A percentile compares a stretch with the other conserved stretches of the same genome.
phyloP scores from a whole-genome alignment of 2,329 filamentous ascomycete species.

The Saccharata proteae region DNA sequence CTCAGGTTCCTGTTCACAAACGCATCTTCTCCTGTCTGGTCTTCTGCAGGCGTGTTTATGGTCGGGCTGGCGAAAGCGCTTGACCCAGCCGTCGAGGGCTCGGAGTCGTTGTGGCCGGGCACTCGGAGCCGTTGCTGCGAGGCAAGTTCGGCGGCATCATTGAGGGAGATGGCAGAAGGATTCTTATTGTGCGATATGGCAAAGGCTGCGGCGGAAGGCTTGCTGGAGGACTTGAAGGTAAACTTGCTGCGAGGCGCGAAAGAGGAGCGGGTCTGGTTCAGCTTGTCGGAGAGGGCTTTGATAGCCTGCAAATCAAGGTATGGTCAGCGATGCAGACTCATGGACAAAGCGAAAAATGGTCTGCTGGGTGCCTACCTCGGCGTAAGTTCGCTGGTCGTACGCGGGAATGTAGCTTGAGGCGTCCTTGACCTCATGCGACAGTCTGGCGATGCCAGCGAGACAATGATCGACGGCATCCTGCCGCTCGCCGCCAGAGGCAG shows the following conservation, averaged over 20 bases:
- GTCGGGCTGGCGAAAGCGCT: constrained; percentile 5
- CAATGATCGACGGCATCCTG: constrained; percentile 72
- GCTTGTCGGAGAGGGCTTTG: constrained; percentile 66
- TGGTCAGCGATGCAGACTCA: constrained; percentile 11
- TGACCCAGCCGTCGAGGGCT: constrained; percentile 6
- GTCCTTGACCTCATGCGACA: constrained; percentile 78
- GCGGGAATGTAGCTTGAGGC: constrained; percentile 70
- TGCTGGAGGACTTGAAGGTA: constrained; percentile 54
- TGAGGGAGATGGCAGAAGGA: constrained; percentile 41
- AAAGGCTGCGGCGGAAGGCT: constrained; percentile 28
- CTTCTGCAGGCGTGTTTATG: constrained; percentile 3
- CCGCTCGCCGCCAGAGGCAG: constrained; percentile 58
- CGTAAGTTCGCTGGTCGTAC: constrained; percentile 81
- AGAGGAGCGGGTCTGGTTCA: constrained; percentile 56
- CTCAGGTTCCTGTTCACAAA: constrained; percentile 8
- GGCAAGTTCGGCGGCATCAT: constrained; percentile 44
- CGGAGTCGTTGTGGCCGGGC: constrained; percentile 31
- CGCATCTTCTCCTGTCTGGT: constrained; percentile 11
- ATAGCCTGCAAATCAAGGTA: constrained; percentile 44
- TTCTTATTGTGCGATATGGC: constrained; percentile 41
- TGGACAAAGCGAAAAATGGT: background rate
- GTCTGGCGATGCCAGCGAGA: constrained; percentile 62
- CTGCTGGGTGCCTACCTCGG: constrained; percentile 47
- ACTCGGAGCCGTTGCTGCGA: constrained; percentile 33
- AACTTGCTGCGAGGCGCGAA: constrained; percentile 70